phyloP scores from a whole-genome alignment of 129 eudicot genomes.

The Flaveria ramosissima region DNA sequence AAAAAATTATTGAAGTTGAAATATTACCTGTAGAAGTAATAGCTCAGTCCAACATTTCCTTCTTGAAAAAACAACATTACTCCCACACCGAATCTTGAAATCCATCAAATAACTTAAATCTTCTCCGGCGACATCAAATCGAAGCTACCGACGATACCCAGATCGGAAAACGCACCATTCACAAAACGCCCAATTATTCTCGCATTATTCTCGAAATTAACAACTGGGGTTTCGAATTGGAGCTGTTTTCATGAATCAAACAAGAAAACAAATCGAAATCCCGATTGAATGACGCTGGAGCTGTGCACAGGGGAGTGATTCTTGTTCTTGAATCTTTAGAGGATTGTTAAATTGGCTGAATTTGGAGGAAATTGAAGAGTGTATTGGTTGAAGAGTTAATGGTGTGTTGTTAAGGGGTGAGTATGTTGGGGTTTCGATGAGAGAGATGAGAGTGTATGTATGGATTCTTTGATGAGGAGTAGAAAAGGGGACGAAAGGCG shows the following conservation, averaged over 20 bases:
- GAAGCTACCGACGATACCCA: conserved; percentile 46
- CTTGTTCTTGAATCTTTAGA: not conserved
- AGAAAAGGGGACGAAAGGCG: conserved; percentile 33
- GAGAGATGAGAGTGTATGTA: conserved; percentile 13
- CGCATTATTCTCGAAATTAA: conserved; percentile 48
- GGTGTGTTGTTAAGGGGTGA: not conserved
- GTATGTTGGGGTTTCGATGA: conserved; percentile 23
- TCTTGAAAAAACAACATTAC: conserved; percentile 30
- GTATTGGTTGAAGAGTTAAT: not conserved
- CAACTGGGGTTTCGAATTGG: conserved; percentile 17
- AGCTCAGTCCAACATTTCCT: conserved; percentile 46
- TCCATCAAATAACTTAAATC: conserved; percentile 57
- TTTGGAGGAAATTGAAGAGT: conserved; percentile 13
- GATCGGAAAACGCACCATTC: conserved; percentile 47
- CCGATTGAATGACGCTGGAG: not conserved
- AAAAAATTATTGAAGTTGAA: not conserved
- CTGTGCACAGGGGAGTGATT: no score
- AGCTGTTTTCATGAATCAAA: conserved; percentile 23
- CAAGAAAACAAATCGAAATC: conserved; percentile 12
- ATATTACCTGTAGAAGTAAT: conserved; percentile 54
- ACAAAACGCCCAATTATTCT: conserved; percentile 30
- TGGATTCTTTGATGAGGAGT: conserved; percentile 17
- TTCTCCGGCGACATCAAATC: conserved; percentile 45
- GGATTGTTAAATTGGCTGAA: conserved; percentile 2
- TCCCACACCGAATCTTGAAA: conserved; percentile 59